Evolutionary conservation across 495 filamentous ascomycete species (phyloP), one percentile per base, ranked within the genome.

Genomic region (Opeltia flavorubescens): DNA sequence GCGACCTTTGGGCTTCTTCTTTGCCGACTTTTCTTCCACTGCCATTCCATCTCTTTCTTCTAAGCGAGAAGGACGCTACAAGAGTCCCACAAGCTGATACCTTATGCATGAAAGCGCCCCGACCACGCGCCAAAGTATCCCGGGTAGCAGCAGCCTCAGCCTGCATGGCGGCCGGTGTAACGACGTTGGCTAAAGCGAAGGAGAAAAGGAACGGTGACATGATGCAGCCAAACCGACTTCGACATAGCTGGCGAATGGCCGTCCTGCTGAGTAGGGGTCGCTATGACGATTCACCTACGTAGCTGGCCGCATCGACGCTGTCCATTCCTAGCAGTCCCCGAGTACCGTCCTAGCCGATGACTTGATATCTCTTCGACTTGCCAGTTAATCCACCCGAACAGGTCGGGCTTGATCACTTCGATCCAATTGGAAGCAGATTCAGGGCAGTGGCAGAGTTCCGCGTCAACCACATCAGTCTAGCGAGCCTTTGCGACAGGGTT

Each of bases 121-220:
- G 34, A 36, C 34, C 34, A 36, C 34, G 34, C 34, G 34, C 34
- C 38, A 23, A 21, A 41, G 15, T 12, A 17, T 41, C 12, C 20
- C 38, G 38, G 38, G 38, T 41, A 41, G 38, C 38, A 23, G n/a
- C n/a, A n/a, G n/a, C n/a, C n/a, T n/a, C n/a, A n/a, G 38, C 21
- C 38, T 41, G 38, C 38, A 41, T 41, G 9, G 18, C 38, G 38
- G 38, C 38, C 38, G 38, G 15, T 41, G 38, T 25, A 41, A 41
- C 15, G 21, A 41, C 38, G 38, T 41, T 41, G 38, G 38, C 38
- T 12, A 20, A n/a, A n/a, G n/a, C n/a, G n/a, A n/a, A n/a, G n/a
- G n/a, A 17, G 15, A 12, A 25, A 20, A 21, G 38, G 29, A 6
- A 31, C 29, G 25, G 20, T 25, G 9, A 21, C 20, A 31, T 6